Evolutionary conservation across 495 filamentous ascomycete species (phyloP).

Genomic region (Lindgomyces ingoldianus): DNA sequence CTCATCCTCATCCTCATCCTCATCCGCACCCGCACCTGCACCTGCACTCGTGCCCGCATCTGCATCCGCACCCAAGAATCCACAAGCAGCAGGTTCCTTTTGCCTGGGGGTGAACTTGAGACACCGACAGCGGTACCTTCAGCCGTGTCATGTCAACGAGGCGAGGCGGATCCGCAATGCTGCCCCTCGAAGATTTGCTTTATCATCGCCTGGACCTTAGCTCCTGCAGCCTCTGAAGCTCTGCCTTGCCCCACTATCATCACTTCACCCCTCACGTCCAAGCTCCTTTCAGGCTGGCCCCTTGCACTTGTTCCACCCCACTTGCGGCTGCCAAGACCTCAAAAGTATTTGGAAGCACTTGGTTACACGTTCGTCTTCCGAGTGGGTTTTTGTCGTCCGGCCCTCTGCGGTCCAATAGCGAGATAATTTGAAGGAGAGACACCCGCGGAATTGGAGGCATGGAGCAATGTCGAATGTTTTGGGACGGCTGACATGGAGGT

Average conservation of each 20-base stretch:
- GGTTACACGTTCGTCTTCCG: no score
- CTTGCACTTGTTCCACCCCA: no score
- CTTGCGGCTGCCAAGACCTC: background rate
- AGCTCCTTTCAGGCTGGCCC: slow-evolving; percentile 14
- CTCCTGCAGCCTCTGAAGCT: no score
- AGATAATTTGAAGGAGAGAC: background rate
- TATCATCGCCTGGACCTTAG: no score
- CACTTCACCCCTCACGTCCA: slow-evolving; percentile 12
- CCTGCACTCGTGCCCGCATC: no score
- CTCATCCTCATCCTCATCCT: no score
- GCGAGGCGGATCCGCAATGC: background rate
- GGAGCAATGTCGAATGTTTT: background rate
- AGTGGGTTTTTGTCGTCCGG: no score
- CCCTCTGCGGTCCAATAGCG: no score
- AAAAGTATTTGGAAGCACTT: slow-evolving; percentile 16
- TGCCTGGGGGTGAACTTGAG: no score
- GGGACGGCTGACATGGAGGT: background rate
- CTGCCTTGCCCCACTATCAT: slow-evolving; percentile 3
- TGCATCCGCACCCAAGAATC: no score
- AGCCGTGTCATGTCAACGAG: background rate
- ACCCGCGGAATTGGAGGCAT: background rate
- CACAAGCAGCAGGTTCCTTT: no score
- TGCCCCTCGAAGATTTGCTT: background rate
- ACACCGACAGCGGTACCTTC: background rate
- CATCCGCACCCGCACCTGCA: no score